Conservation (phyloP, 495 filamentous ascomycete species). For the Pyronema omphalodes region DNA sequence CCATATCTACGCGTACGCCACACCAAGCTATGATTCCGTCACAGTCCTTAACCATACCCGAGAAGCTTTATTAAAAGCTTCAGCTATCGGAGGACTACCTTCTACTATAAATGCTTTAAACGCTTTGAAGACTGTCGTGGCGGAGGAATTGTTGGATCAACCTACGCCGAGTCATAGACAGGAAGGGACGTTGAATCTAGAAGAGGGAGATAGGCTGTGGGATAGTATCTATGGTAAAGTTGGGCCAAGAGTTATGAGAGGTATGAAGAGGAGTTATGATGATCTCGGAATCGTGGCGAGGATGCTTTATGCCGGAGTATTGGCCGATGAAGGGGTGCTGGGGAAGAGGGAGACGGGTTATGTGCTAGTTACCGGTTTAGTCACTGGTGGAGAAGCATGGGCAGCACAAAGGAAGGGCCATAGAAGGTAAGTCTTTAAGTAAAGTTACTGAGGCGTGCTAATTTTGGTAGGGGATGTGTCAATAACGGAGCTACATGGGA, state of each 20-base stretch:
- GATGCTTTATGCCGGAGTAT: slow-evolving; percentile 35
- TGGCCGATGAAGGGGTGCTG: slow-evolving; percentile 33
- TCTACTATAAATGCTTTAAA: slow-evolving; percentile 35
- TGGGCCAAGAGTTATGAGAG: slow-evolving; percentile 32
- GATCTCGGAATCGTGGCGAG: slow-evolving; percentile 35
- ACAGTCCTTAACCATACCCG: slow-evolving; percentile 31
- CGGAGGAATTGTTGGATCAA: slow-evolving; percentile 30
- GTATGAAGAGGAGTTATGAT: slow-evolving; percentile 36
- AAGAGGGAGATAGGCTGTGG: slow-evolving; percentile 34
- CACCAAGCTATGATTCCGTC: slow-evolving; percentile 17
- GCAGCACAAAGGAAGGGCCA: neutral
- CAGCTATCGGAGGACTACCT: slow-evolving; percentile 35
- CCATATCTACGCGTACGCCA: slow-evolving; percentile 30
- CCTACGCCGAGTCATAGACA: slow-evolving; percentile 30
- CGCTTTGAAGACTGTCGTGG: slow-evolving; percentile 31
- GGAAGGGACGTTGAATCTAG: slow-evolving; percentile 27
- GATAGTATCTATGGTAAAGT: slow-evolving; percentile 36
- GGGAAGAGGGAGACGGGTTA: slow-evolving; percentile 33
- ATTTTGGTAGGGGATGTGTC: slow-evolving; percentile 33
- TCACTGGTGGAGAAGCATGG: slow-evolving; percentile 34
- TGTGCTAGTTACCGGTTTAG: slow-evolving; percentile 36
- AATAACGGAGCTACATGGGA: slow-evolving; percentile 36
- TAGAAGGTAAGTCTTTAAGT: slow-evolving; percentile 4
- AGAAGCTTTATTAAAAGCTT: slow-evolving; percentile 36
- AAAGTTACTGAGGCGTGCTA: neutral